Conservation (phyloP, 495 filamentous ascomycete species). For the Podospora australis region DNA sequence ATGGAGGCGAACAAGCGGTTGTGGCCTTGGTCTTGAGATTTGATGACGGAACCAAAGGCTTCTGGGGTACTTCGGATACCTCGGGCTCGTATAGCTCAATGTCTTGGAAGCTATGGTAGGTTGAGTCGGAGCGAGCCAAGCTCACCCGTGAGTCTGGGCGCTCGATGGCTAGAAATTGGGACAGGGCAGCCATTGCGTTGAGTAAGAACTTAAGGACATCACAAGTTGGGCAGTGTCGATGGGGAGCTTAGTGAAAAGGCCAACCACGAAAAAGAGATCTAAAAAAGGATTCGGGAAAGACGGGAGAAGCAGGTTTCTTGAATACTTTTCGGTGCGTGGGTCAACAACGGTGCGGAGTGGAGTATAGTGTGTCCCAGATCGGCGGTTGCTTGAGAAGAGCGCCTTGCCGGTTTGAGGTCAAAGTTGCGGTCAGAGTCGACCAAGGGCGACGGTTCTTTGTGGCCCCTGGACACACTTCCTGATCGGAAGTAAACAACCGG, state of each 20-base stretch:
- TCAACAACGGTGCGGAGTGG: neutral
- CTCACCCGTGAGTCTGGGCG: conserved; percentile 37
- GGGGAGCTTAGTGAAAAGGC: neutral
- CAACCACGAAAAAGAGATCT: conserved; percentile 10
- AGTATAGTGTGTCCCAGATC: conserved; percentile 7
- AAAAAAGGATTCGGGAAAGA: neutral
- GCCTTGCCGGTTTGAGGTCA: neutral
- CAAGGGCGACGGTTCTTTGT: neutral
- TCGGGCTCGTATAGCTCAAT: conserved; percentile 31
- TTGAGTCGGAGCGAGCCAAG: conserved; percentile 34
- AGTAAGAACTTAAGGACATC: conserved; percentile 10
- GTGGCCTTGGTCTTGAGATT: neutral
- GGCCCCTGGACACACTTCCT: neutral
- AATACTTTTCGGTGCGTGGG: conserved; percentile 9
- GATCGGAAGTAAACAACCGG: conserved; percentile 14
- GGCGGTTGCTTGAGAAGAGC: conserved; percentile 8
- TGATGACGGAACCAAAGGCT: neutral
- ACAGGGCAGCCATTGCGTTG: conserved; percentile 21
- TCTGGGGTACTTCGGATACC: no score
- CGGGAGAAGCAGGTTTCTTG: conserved; percentile 13
- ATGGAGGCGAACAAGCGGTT: conserved; percentile 3
- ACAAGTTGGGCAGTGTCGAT: conserved; percentile 9
- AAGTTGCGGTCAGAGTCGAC: conserved; percentile 16
- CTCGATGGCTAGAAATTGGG: conserved; percentile 26
- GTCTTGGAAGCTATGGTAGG: conserved; percentile 44